Evolutionary conservation across 768 basidiomycete genomes (phyloP).

Genomic region (Tricholoma terreum): DNA sequence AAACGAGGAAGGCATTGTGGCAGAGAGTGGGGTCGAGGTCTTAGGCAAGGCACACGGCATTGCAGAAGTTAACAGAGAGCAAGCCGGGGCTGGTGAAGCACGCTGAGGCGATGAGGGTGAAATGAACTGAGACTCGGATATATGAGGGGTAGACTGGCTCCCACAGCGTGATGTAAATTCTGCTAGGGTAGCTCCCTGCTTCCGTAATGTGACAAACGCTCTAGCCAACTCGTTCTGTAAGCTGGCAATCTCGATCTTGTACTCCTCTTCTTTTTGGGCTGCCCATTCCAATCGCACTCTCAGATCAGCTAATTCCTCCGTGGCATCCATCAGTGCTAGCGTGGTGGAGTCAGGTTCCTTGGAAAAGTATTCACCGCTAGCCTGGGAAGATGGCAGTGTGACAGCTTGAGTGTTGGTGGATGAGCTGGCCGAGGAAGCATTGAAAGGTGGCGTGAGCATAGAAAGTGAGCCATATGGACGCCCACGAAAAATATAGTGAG

Average conservation of each 20-base stretch:
- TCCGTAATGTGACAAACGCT: background rate
- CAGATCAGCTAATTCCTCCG: background rate
- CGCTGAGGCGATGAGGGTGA: background rate
- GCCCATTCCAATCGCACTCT: background rate
- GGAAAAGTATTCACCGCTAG: background rate
- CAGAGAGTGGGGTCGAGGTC: background rate
- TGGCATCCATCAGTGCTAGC: background rate
- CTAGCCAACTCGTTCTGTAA: no score
- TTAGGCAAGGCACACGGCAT: no score
- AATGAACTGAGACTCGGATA: no score
- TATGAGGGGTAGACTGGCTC: background rate
- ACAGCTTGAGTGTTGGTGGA: background rate
- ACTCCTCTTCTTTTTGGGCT: no score
- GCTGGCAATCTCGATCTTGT: no score
- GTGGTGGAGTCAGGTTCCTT: background rate
- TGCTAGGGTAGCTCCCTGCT: background rate
- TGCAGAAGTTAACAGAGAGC: no score
- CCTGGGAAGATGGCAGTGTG: background rate
- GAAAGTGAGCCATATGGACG: no score
- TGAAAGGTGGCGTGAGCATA: no score
- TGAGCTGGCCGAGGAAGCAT: no score
- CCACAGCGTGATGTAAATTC: background rate
- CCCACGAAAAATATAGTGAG: no score
- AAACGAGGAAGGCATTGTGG: background rate
- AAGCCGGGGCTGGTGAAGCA: no score